Evolutionary conservation across 2,329 filamentous ascomycete genomes (phyloP).

Genomic region (Alternaria sp.): DNA sequence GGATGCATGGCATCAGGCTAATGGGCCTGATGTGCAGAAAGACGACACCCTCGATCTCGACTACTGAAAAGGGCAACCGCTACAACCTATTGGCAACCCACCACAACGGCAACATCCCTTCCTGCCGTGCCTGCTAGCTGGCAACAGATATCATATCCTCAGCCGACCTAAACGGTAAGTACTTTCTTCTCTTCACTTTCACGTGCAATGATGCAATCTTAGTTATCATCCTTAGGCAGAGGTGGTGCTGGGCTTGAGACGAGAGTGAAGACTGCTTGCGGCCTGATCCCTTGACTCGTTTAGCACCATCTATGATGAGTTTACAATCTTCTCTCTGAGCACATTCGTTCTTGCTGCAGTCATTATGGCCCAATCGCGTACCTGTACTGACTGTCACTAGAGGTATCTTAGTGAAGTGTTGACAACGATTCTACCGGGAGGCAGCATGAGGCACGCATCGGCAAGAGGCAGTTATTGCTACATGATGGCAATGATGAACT

Average conservation of each 20-base stretch:
- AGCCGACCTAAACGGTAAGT: slow-evolving; percentile 15
- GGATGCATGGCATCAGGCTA: slow-evolving; percentile 56
- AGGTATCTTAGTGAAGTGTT: not conserved
- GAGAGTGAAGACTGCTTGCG: slow-evolving; percentile 29
- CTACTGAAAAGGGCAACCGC: slow-evolving; percentile 48
- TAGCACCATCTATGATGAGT: slow-evolving; percentile 40
- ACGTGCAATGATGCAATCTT: slow-evolving; percentile 77
- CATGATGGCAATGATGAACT: not conserved
- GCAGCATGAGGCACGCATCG: too few species aligned
- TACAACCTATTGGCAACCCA: too few species aligned
- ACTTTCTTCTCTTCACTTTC: slow-evolving; percentile 1
- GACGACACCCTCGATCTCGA: slow-evolving; percentile 55
- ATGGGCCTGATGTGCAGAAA: slow-evolving; percentile 54
- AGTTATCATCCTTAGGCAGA: slow-evolving; percentile 98
- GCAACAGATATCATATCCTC: not conserved
- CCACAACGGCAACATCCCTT: not conserved
- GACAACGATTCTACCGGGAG: too few species aligned
- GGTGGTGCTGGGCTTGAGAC: slow-evolving; percentile 35
- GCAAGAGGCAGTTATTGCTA: not conserved
- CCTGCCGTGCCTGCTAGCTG: not conserved
- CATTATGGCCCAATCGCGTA: not conserved
- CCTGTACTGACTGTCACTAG: slow-evolving; percentile 2
- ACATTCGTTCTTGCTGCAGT: not conserved
- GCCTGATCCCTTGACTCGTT: slow-evolving; percentile 32
- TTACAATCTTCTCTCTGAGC: slow-evolving; percentile 51